A percentile compares a stretch with the other conserved stretches of the same genome.
phyloP scores from a whole-genome alignment of 305 asterid genomes.

The Rubia balearica region DNA sequence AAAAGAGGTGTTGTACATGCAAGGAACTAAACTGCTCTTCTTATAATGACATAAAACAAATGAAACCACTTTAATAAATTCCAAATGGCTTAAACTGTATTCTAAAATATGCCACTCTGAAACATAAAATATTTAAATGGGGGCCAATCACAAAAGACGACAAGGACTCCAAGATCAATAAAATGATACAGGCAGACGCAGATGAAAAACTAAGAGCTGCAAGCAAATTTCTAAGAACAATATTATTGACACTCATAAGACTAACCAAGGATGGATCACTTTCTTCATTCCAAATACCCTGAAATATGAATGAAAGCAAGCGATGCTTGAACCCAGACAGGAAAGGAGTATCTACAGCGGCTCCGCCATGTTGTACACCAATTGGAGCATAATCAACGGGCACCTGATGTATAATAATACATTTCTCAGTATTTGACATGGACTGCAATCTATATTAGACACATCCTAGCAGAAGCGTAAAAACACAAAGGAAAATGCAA shows the following conservation, averaged over 20 bases:
- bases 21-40: not conserved
- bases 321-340: constrained; percentile 86
- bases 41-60: not conserved
- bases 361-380: constrained; percentile 36
- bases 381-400: constrained; percentile 30
- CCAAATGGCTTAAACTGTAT: not conserved
- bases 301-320: constrained; percentile 83
- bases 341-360: constrained; percentile 46
- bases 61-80: not conserved
- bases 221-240: not conserved
- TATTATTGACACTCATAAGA: constrained; percentile 16
- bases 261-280: constrained; percentile 67
- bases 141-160: too few relatives aligned
- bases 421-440: constrained; percentile 36
- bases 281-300: constrained; percentile 90
- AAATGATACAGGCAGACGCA: not conserved
- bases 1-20: not conserved
- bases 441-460: constrained; percentile 35
- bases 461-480: constrained; percentile 16
- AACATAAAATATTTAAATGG: too few relatives aligned
- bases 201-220: not conserved
- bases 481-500: constrained; percentile 10
- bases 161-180: too few relatives aligned
- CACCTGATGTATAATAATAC: constrained; percentile 29
- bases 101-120: not conserved